A percentile compares a stretch with the other conserved stretches of the same genome.
Evolutionary conservation across 805 yeast genomes (phyloP).

Genomic region (Lipomyces chichibuensis): DNA sequence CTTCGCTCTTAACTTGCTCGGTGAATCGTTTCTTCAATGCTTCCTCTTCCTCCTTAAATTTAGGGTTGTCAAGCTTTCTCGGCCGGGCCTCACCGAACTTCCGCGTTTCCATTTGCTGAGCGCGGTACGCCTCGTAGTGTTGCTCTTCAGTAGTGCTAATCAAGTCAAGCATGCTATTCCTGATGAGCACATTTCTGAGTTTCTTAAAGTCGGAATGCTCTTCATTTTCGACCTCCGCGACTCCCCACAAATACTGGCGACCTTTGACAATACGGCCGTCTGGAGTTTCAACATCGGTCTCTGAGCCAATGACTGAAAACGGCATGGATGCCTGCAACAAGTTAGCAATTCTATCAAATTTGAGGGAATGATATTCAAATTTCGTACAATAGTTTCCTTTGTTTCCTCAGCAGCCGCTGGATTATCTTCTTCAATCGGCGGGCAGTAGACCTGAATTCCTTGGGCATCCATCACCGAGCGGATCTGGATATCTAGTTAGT

Average conservation of each 20-base stretch:
- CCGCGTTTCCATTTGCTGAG: slow-evolving; percentile 58
- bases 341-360: slow-evolving; percentile 3
- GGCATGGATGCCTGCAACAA: slow-evolving; percentile 56
- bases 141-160: slow-evolving; percentile 70
- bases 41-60: slow-evolving; percentile 95
- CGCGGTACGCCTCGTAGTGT: slow-evolving; percentile 72
- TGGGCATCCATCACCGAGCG: slow-evolving; percentile 56
- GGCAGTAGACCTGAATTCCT: slow-evolving; percentile 59
- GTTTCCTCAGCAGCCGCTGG: slow-evolving; percentile 40
- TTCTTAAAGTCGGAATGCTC: slow-evolving; percentile 74
- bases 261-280: slow-evolving; percentile 64
- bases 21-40: slow-evolving; percentile 91
- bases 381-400: slow-evolving; percentile 29
- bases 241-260: slow-evolving; percentile 82
- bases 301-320: slow-evolving; percentile 72
- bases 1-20: slow-evolving; percentile 95
- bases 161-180: slow-evolving; percentile 75
- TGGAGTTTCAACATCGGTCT: slow-evolving; percentile 49
- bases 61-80: slow-evolving; percentile 68
- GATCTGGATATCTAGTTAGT: slow-evolving; percentile 41
- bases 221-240: slow-evolving; percentile 78
- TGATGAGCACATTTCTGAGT: slow-evolving; percentile 66
- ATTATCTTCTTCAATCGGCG: slow-evolving; percentile 50
- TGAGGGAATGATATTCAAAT: neutral
- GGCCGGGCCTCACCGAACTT: slow-evolving; percentile 47